These are phyloP conservation scores for Boletus subparvulus DNA, from an alignment of 768 basidiomycete species.

Conservation along the genomic window DNA sequence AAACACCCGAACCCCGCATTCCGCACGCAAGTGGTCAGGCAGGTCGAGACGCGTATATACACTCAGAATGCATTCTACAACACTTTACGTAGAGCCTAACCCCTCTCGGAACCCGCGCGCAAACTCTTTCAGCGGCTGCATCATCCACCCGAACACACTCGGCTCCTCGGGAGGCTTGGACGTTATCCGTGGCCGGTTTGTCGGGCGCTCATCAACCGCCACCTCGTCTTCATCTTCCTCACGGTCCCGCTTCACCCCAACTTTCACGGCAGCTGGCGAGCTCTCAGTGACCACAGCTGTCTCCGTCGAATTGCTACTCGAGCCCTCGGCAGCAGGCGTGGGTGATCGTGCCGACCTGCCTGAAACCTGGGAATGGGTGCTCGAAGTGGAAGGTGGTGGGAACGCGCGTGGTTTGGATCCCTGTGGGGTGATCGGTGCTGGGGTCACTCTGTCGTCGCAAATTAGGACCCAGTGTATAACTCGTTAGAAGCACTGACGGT, in stretches of 20 bases:
- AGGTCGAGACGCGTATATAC: slow-evolving; percentile 7
- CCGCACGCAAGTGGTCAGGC: slow-evolving; percentile 21
- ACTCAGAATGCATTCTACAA: slow-evolving; percentile 4
- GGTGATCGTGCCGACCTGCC: slow-evolving; percentile 13
- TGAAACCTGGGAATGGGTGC: slow-evolving; percentile 11
- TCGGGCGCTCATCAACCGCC: slow-evolving; percentile 42
- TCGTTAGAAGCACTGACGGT: slow-evolving; percentile 28
- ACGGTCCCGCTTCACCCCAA: slow-evolving; percentile 48
- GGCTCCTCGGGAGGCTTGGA: slow-evolving; percentile 45
- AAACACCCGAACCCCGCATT: slow-evolving; percentile 27
- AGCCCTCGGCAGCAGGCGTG: slow-evolving; percentile 16
- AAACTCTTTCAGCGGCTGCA: slow-evolving; percentile 63
- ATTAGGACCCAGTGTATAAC: slow-evolving; percentile 1
- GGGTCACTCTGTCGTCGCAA: slow-evolving; percentile 13
- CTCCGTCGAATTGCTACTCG: slow-evolving; percentile 35
- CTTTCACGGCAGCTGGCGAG: slow-evolving; percentile 14
- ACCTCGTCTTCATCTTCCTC: slow-evolving; percentile 39
- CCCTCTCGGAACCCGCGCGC: slow-evolving; percentile 68
- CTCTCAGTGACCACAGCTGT: slow-evolving; percentile 37
- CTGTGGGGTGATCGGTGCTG: slow-evolving; percentile 23
- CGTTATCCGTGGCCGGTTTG: slow-evolving; percentile 51
- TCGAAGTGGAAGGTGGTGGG: slow-evolving; percentile 20
- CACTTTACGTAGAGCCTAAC: slow-evolving; percentile 32
- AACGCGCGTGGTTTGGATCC: slow-evolving; percentile 10
- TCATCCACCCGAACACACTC: slow-evolving; percentile 56